Percentiles rank a stretch among this genome's conserved stretches.
Conservation (phyloP, 148 eudicot species). For the Chenopodium quinoa region DNA sequence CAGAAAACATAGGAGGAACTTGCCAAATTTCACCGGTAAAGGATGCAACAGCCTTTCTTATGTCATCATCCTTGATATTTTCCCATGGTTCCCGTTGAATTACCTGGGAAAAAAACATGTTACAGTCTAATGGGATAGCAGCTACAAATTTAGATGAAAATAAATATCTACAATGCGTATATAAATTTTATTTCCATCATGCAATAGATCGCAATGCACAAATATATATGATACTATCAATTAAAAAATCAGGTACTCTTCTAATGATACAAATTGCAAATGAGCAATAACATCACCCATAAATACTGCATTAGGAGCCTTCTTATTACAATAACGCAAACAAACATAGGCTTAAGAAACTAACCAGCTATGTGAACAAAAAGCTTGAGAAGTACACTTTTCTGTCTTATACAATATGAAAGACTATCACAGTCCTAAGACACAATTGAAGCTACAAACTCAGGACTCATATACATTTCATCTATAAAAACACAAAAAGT, state of each 20-base stretch:
- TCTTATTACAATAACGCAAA: no score
- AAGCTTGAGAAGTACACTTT: not conserved
- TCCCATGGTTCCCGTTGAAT: slow-evolving; percentile 99
- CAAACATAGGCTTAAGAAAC: no score
- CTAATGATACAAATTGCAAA: not conserved
- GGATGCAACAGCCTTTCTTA: slow-evolving; percentile 81
- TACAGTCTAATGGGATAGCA: not conserved
- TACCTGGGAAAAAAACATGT: slow-evolving; percentile 37
- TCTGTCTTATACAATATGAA: not conserved
- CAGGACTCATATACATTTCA: no score
- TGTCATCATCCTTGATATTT: slow-evolving; percentile 74
- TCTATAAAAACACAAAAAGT: no score
- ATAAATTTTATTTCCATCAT: not conserved
- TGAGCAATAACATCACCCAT: no score
- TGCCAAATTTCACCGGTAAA: slow-evolving; percentile 96
- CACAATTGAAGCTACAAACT: no score
- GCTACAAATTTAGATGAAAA: not conserved
- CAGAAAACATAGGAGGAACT: slow-evolving; percentile 99
- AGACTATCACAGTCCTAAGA: not conserved
- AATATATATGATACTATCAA: not conserved
- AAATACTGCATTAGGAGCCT: no score
- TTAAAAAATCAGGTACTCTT: not conserved
- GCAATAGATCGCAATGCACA: not conserved
- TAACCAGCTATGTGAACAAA: not conserved
- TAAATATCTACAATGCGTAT: not conserved